Percentiles rank a stretch among this genome's conserved stretches.
Evolutionary conservation across 2,329 filamentous ascomycete genomes (phyloP).

Genomic region (Monilinia fructicola): DNA sequence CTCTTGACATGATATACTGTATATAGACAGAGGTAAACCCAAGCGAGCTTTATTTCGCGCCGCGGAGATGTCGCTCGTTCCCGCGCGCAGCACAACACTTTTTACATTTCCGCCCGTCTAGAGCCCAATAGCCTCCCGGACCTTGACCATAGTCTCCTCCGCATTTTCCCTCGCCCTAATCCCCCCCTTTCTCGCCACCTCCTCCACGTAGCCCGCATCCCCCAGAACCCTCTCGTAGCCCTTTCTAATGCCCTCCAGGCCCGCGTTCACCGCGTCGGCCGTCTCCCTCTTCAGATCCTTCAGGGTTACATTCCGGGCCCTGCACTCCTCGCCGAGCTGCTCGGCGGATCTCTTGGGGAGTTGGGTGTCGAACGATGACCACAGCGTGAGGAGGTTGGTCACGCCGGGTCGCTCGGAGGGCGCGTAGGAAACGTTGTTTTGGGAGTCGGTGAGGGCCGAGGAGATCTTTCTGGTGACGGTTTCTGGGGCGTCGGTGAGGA

Average conservation of each 20-base stretch:
- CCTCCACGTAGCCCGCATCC: conserved; percentile 53
- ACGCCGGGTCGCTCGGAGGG: conserved; percentile 71
- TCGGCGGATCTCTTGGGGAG: conserved; percentile 41
- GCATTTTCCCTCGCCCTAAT: conserved; percentile 62
- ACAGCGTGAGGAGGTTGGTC: conserved; percentile 79
- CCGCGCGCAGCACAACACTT: neutral
- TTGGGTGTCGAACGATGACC: conserved; percentile 64
- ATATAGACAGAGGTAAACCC: neutral
- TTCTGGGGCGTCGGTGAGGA: conserved; percentile 70
- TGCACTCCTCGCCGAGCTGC: conserved; percentile 46
- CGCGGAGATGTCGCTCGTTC: no score
- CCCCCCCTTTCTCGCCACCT: conserved; percentile 59
- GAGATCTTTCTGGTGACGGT: conserved; percentile 69
- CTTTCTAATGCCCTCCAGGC: conserved; percentile 55
- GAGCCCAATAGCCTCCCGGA: conserved; percentile 47
- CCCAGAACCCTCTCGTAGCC: conserved; percentile 55
- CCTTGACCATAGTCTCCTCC: conserved; percentile 47
- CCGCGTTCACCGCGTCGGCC: conserved; percentile 54
- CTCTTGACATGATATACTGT: conserved; percentile 1
- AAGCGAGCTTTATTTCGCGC: neutral
- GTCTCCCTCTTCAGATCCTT: conserved; percentile 64
- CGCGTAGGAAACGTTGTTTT: conserved; percentile 69
- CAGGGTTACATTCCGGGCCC: conserved; percentile 47
- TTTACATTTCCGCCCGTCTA: conserved; percentile 2
- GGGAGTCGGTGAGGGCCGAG: conserved; percentile 73